Base-by-base conservation (phyloP, 495 filamentous ascomycete genomes). In the Corynascus novoguineensis region DNA sequence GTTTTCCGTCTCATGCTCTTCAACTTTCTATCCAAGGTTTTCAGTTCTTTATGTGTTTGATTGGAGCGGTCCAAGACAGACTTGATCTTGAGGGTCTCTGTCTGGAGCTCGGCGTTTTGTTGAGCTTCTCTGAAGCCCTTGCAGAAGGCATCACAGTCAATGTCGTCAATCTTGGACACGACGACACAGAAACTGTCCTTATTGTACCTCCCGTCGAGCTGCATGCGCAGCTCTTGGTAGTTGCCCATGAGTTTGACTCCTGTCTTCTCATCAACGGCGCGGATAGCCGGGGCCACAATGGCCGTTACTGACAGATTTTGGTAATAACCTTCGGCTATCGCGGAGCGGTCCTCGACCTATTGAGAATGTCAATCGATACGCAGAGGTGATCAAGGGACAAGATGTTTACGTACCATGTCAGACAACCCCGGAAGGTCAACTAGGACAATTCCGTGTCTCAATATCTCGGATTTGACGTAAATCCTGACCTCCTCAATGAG, bases 391-490 rank as follows among this genome's bases (percentile, higher is more conserved):
- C 0, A 4, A 46, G 5, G 7, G 10, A 28, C 11, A 46, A 24
- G 24, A 11, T 46, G n/a, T n/a, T n/a, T n/a, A 31, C 45, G 21
- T 8, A 52, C 34, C 22, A 29, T 41, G 40, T 69, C 66, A 1
- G 61, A 63, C 3, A 63, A 40, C 1, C 66, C 66, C 0, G 66
- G 66, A 8, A 69, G 46, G 21, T 69, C 66, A 1, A 69, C 62
- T 7, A 67, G 31, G 15, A 55, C 31, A 5, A 69, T 45, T 0
- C 66, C 66, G 15, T 60, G 59, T 10, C 31, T 57, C 1, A 69
- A 53, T 0, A 69, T 45, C 5, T 63, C 57, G 0, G 64, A 45
- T 4, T 60, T 65, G 21, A 67, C 59, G 22, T 48, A 65, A 2
- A 69, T 10, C 7, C 58, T 57, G 7, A 67, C 64, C 17, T 65